Evolutionary conservation across 2,329 filamentous ascomycete genomes (phyloP).

Genomic region (Sarocladiaceae sp.): DNA sequence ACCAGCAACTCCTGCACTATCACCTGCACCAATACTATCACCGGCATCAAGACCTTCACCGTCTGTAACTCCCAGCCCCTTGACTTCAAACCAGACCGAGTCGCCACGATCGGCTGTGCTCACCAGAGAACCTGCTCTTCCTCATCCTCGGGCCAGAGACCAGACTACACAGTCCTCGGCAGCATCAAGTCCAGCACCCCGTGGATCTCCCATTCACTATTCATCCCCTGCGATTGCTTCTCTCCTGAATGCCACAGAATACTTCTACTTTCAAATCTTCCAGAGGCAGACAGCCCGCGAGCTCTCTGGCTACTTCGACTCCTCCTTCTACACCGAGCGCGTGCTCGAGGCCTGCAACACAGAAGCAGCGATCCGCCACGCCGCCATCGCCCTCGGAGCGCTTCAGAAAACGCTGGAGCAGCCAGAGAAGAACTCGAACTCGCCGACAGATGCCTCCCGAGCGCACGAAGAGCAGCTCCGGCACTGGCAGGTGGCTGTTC

Average conservation of each 20-base stretch:
- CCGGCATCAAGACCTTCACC: conserved; percentile 9
- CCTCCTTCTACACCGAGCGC: conserved; percentile 56
- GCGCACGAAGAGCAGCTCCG: conserved; percentile 25
- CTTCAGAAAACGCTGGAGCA: conserved; percentile 62
- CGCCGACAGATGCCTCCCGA: neutral
- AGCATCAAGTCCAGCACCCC: conserved; percentile 1
- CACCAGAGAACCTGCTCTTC: conserved; percentile 19
- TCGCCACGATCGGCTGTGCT: neutral
- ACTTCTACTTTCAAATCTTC: conserved; percentile 57
- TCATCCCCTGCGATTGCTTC: conserved; percentile 39
- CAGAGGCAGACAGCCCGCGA: conserved; percentile 54
- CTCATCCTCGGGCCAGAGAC: conserved; percentile 24
- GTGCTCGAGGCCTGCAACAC: conserved; percentile 59
- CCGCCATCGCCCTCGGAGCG: conserved; percentile 59
- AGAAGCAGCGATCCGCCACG: conserved; percentile 55
- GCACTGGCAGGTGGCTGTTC: conserved; percentile 56
- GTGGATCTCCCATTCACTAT: conserved; percentile 28
- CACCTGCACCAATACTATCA: neutral
- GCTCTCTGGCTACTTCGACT: conserved; percentile 61
- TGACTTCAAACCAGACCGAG: neutral
- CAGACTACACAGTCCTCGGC: conserved; percentile 11
- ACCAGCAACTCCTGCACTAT: conserved; percentile 22
- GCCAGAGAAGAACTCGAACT: conserved; percentile 36
- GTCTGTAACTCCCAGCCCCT: conserved; percentile 5
- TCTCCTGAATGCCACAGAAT: conserved; percentile 45